phyloP scores from a whole-genome alignment of 2,329 filamentous ascomycete species.

The Aspergillus felis region DNA sequence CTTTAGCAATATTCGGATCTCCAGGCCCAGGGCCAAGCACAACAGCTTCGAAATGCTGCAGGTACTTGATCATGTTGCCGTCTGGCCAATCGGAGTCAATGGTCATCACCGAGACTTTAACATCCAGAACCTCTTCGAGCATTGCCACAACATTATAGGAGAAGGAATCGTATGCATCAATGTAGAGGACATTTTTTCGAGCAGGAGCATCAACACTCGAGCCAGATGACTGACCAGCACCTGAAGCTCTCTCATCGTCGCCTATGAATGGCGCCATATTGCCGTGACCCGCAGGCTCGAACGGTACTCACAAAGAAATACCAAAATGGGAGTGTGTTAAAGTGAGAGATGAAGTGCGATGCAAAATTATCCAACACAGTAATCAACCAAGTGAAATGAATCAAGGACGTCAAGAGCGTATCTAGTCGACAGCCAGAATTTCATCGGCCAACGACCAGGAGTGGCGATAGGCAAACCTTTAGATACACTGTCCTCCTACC shows the following conservation, averaged over 20 bases:
- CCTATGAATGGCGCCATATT: constrained; percentile 30
- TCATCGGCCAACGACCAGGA: neutral
- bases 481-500: neutral
- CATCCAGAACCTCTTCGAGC: constrained; percentile 65
- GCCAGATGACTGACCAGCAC: neutral
- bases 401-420: neutral
- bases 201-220: neutral
- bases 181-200: constrained; percentile 64
- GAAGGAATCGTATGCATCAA: constrained; percentile 97
- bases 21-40: constrained; percentile 91
- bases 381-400: neutral
- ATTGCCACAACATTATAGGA: constrained; percentile 90
- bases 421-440: neutral
- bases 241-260: constrained; percentile 16
- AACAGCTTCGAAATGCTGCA: constrained; percentile 69
- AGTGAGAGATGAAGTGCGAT: neutral
- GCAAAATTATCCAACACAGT: neutral
- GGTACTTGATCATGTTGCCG: constrained; percentile 46
- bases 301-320: neutral
- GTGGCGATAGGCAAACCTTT: neutral
- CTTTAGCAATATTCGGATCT: constrained; percentile 64
- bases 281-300: neutral
- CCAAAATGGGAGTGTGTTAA: neutral
- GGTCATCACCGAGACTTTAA: constrained; percentile 65
- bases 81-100: constrained; percentile 57